Evolutionary conservation across 2,329 filamentous ascomycete genomes (phyloP).

Genomic region (Venturiaceae sp.): DNA sequence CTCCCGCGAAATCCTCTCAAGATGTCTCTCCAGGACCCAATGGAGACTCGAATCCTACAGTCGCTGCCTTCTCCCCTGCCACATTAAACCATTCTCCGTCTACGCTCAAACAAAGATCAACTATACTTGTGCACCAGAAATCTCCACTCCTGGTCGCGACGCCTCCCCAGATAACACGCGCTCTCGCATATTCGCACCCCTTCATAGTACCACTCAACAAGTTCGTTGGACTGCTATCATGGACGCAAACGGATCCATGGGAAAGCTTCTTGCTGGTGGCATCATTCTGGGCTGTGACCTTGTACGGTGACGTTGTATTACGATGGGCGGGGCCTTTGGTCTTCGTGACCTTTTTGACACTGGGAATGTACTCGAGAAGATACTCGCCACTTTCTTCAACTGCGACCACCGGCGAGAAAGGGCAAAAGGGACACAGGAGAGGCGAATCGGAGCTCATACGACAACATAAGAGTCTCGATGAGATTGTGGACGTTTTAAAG

Average conservation of each 20-base stretch:
- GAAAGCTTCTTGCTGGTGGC: slow-evolving; percentile 88
- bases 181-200: slow-evolving; percentile 89
- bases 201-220: slow-evolving; percentile 86
- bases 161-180: slow-evolving; percentile 87
- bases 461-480: slow-evolving; percentile 89
- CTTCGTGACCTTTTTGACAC: slow-evolving; percentile 67
- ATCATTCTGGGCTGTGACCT: slow-evolving; percentile 72
- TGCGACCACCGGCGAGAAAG: slow-evolving; percentile 58
- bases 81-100: slow-evolving; percentile 59
- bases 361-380: slow-evolving; percentile 84
- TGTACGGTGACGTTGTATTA: slow-evolving; percentile 81
- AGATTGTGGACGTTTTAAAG: slow-evolving; percentile 90
- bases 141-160: slow-evolving; percentile 87
- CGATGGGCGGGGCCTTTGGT: slow-evolving; percentile 75
- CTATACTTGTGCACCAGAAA: slow-evolving; percentile 94
- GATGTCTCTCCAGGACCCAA: slow-evolving; percentile 26
- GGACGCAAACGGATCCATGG: slow-evolving; percentile 91
- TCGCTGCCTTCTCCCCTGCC: slow-evolving; percentile 81
- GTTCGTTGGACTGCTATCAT: slow-evolving; percentile 75
- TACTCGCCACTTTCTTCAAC: slow-evolving; percentile 88
- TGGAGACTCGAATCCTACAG: slow-evolving; percentile 54
- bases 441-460: slow-evolving; percentile 52
- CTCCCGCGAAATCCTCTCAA: slow-evolving; percentile 21
- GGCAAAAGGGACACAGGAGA: slow-evolving; percentile 42
- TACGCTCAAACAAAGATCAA: slow-evolving; percentile 69